These are phyloP conservation scores for Knufia fluminis DNA, from an alignment of 2,329 filamentous ascomycete genomes.

Conservation along the genomic window DNA sequence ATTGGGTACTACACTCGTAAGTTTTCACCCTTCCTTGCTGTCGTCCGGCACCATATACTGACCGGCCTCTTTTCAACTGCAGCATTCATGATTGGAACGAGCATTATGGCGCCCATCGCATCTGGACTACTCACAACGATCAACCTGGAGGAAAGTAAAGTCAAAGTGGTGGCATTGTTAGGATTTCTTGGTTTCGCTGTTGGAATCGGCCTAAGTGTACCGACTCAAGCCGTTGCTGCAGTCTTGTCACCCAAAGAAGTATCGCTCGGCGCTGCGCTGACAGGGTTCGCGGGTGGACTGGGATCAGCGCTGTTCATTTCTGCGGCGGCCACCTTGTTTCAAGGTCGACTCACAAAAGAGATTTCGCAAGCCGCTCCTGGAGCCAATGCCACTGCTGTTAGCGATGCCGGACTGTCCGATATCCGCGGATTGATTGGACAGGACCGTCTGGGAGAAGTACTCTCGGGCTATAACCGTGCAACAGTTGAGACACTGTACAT, in stretches of 20 bases:
- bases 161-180: slow-evolving; percentile 24
- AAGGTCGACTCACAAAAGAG: slow-evolving; percentile 10
- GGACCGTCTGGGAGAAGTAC: slow-evolving; percentile 11
- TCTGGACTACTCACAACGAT: slow-evolving; percentile 22
- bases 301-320: slow-evolving; percentile 12
- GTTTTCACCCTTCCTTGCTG: not conserved
- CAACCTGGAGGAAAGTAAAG: slow-evolving; percentile 8
- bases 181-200: slow-evolving; percentile 25
- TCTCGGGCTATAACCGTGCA: slow-evolving; percentile 13
- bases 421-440: slow-evolving; percentile 9
- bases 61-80: too few species aligned
- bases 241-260: slow-evolving; percentile 22
- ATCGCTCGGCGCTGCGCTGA: slow-evolving; percentile 20
- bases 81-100: slow-evolving; percentile 26
- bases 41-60: not conserved
- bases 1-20: slow-evolving; percentile 15
- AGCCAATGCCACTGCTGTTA: slow-evolving; percentile 11
- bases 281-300: slow-evolving; percentile 25
- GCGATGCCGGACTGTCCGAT: slow-evolving; percentile 13
- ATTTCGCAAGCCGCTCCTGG: slow-evolving; percentile 6
- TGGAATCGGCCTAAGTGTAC: slow-evolving; percentile 21
- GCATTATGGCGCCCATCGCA: slow-evolving; percentile 20
- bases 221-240: slow-evolving; percentile 19
- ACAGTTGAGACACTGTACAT: slow-evolving; percentile 15
- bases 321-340: slow-evolving; percentile 15